phyloP scores from a whole-genome alignment of 495 filamentous ascomycete species.

The Amniculicola lignicola region DNA sequence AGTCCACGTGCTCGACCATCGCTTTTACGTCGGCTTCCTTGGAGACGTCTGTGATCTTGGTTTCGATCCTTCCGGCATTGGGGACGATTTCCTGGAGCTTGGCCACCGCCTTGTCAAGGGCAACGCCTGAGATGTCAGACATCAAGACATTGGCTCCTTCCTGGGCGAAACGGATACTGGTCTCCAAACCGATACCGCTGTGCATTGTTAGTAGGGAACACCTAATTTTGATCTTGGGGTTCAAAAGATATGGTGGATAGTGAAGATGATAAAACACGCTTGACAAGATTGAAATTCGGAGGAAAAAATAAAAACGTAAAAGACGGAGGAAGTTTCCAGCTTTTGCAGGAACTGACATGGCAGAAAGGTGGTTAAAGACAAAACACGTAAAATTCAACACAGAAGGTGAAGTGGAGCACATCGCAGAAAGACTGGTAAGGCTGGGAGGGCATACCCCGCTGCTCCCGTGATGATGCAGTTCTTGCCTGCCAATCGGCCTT shows the following conservation, averaged over 20 bases:
- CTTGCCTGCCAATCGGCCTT: conserved; percentile 72
- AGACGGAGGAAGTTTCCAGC: too few species aligned
- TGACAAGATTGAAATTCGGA: too few species aligned
- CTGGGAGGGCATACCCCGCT: conserved; percentile 73
- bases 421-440: too few species aligned
- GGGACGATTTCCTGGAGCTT: conserved; percentile 73
- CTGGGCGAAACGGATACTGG: conserved; percentile 81
- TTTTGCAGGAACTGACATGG: too few species aligned
- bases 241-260: too few species aligned
- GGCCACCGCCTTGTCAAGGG: conserved; percentile 64
- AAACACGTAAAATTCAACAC: too few species aligned
- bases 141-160: conserved; percentile 87
- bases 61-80: conserved; percentile 57
- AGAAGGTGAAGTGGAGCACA: too few species aligned
- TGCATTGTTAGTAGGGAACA: too few species aligned
- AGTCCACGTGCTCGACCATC: conserved; percentile 66
- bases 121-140: conserved; percentile 74
- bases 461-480: conserved; percentile 93
- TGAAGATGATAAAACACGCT: too few species aligned
- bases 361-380: too few species aligned
- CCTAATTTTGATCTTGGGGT: too few species aligned
- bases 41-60: conserved; percentile 59
- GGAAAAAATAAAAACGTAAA: too few species aligned
- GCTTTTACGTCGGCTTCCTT: conserved; percentile 73
- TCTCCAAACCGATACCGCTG: conserved; percentile 95